These are phyloP conservation scores for Rosa lucieae DNA, from an alignment of 306 rosid species.

Conservation along the genomic window DNA sequence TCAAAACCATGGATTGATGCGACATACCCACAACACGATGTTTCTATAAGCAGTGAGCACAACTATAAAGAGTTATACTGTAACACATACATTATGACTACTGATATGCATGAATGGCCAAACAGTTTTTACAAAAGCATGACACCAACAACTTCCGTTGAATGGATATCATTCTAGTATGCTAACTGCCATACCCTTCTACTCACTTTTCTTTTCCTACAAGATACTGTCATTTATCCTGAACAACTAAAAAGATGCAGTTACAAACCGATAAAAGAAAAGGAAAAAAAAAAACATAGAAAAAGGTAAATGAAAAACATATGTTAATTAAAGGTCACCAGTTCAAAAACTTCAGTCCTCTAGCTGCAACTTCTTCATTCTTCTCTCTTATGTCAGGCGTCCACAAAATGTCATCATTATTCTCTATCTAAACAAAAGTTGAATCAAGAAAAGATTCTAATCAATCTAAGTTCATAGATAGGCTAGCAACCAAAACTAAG, in stretches of 20 bases:
- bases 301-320: background rate
- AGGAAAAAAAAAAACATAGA: background rate
- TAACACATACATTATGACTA: background rate
- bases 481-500: conserved; percentile 23
- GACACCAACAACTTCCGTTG: background rate
- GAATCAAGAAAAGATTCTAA: conserved; percentile 20
- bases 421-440: conserved; percentile 59
- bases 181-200: background rate
- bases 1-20: background rate
- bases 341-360: conserved; percentile 77
- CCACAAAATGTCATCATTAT: conserved; percentile 76
- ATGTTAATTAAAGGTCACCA: conserved; percentile 48
- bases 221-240: background rate
- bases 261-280: background rate
- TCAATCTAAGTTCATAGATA: conserved; percentile 24
- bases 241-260: background rate
- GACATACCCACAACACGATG: background rate
- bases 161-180: background rate
- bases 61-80: background rate
- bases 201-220: background rate
- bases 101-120: background rate
- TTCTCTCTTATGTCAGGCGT: conserved; percentile 72
- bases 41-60: background rate
- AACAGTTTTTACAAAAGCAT: background rate
- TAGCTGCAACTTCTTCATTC: conserved; percentile 68